Percentiles rank a stretch among this genome's conserved stretches.
Evolutionary conservation across 495 filamentous ascomycete genomes (phyloP).

Genomic region (Cetradonia linearis): DNA sequence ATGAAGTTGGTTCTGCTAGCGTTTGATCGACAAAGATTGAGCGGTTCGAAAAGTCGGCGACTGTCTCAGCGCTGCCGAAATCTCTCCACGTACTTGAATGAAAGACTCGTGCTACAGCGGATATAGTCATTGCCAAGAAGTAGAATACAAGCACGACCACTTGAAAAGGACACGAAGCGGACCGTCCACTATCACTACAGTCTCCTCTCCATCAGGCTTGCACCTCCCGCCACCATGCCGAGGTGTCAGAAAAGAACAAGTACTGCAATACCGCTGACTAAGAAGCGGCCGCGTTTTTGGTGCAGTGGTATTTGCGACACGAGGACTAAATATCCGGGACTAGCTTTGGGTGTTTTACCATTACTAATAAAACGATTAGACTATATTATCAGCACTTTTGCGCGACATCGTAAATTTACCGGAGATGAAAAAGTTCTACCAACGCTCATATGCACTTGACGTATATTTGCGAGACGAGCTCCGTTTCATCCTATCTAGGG

Average conservation of each 20-base stretch:
- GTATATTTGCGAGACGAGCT: not conserved
- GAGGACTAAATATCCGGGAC: not conserved
- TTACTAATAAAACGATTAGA: not conserved
- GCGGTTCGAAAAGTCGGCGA: no score
- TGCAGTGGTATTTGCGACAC: no score
- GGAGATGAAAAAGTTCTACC: not conserved
- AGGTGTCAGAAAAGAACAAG: no score
- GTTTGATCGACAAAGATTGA: no score
- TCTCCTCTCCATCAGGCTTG: not conserved
- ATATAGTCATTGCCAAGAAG: not conserved
- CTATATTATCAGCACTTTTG: not conserved
- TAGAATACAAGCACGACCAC: not conserved
- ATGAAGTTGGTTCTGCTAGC: no score
- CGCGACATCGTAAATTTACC: not conserved
- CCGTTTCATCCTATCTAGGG: not conserved
- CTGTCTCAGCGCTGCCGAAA: no score
- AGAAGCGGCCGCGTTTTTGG: no score
- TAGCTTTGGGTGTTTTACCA: not conserved
- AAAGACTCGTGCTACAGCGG: not conserved
- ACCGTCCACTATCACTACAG: not conserved
- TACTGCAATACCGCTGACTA: no score
- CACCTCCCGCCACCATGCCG: not conserved
- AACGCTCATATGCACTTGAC: not conserved
- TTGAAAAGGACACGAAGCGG: not conserved
- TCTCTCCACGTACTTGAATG: no score